Evolutionary conservation across 2,329 filamentous ascomycete genomes (phyloP).

Genomic region (Diaporthe sp.): DNA sequence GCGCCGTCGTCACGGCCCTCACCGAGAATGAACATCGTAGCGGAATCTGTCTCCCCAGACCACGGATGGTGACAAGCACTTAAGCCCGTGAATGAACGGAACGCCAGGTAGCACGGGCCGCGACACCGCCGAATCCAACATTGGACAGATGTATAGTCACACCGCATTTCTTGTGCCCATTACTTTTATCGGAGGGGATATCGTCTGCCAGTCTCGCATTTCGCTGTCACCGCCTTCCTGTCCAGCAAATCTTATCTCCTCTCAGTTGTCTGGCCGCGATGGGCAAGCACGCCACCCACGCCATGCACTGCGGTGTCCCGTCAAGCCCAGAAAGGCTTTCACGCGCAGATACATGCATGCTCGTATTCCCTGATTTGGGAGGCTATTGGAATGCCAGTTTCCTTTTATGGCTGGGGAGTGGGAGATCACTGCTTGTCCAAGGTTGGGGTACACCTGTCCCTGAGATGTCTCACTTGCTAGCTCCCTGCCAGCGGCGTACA

Average conservation of each 20-base stretch:
- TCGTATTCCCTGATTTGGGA: neutral
- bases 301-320: neutral
- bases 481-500: neutral
- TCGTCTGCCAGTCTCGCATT: neutral
- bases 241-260: neutral
- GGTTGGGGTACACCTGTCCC: neutral
- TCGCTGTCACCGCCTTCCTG: neutral
- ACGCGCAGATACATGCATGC: neutral
- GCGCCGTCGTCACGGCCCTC: neutral
- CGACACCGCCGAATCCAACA: neutral
- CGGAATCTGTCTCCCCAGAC: neutral
- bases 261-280: neutral
- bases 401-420: neutral
- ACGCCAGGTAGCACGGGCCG: neutral
- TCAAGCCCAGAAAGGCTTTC: neutral
- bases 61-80: neutral
- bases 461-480: constrained; percentile 10
- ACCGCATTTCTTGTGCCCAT: neutral
- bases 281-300: neutral
- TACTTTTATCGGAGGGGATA: neutral
- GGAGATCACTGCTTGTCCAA: constrained; percentile 2
- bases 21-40: neutral
- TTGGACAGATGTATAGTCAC: neutral
- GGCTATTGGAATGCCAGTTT: constrained; percentile 11
- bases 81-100: neutral